These are phyloP conservation scores for Didymella arachidicola DNA, from an alignment of 2,329 filamentous ascomycete species.

Conservation along the genomic window DNA sequence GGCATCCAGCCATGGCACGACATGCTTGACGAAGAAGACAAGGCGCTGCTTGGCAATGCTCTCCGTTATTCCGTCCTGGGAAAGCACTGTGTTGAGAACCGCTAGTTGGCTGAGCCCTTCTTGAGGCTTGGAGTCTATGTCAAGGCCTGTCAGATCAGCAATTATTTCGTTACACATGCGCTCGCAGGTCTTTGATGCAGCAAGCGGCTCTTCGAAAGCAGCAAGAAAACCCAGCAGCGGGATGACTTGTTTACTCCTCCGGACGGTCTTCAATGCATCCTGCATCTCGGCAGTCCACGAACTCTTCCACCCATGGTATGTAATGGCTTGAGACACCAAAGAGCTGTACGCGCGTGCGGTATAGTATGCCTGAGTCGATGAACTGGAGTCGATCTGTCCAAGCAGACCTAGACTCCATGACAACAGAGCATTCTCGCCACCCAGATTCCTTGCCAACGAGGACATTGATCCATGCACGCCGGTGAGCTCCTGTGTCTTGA, in stretches of 20 bases:
- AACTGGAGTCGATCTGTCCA: conserved; percentile 28
- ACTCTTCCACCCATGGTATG: conserved; percentile 52
- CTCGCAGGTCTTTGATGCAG: conserved; percentile 57
- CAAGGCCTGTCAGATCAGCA: conserved; percentile 65
- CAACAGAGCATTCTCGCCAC: conserved; percentile 34
- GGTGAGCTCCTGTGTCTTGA: conserved; percentile 56
- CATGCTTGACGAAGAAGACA: conserved; percentile 82
- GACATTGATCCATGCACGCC: conserved; percentile 26
- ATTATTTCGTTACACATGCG: conserved; percentile 67
- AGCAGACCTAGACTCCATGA: conserved; percentile 37
- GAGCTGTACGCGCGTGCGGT: conserved; percentile 50
- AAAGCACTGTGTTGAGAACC: conserved; percentile 63
- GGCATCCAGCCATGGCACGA: conserved; percentile 74
- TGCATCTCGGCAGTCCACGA: conserved; percentile 49
- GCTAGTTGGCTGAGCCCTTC: conserved; percentile 60
- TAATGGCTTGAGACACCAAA: conserved; percentile 51
- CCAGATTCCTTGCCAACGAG: conserved; percentile 22
- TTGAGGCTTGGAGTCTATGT: conserved; percentile 53
- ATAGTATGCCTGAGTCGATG: conserved; percentile 52
- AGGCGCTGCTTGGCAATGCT: conserved; percentile 69
- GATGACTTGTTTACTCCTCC: conserved; percentile 53
- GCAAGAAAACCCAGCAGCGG: conserved; percentile 58
- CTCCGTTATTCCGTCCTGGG: conserved; percentile 57
- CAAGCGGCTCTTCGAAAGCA: conserved; percentile 59
- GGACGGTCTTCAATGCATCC: conserved; percentile 44